Evolutionary conservation across 164 flowering plant genomes (phyloP), one percentile per base, ranked within the genome.

Genomic region (Malania oleifera): DNA sequence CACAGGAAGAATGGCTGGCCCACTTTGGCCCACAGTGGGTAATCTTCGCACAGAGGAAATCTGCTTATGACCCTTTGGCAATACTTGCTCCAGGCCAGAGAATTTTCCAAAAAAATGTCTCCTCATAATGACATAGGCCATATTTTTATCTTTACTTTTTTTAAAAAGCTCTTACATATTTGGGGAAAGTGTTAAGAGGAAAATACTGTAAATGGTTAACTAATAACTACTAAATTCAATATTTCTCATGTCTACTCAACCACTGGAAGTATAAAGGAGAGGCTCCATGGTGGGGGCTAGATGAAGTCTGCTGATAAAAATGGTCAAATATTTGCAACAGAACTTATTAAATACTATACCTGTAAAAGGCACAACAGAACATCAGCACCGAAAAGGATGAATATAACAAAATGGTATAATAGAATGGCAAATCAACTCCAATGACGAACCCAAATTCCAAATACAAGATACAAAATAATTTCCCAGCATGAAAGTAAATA

Each of bases 51-150:
- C 80, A 70, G 65, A 82, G 86, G 63, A 91, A 91, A 70, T 55
- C 76, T 17, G 60, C 70, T 31, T 91, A 78, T 58, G 97, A 91
- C 68, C 97, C 97, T 3, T 67, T 84, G 52, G 79, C 84, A 48
- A 79, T 91, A 22, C 77, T 91, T 65, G 83, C 86, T 19, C 97
- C 97, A 1, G 97, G 96, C 24, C 97, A 91, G 62, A 71, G 82
- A 52, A 84, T 90, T 67, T 90, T 82, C 73, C 80, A 67, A 66
- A 75, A 78, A 81, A 64, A 75, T 56, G 57, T 67, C 53, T 48
- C 77, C 23, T 56, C 65, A 40, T 67, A 58, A 64, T 71, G 62
- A 75, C 61, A 53, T 7, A 12, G 13, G 43, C 50, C 39, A 39
- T 11, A 20, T 19, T 8, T 23, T 20, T 46, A 20, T 23, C 49